phyloP scores from a whole-genome alignment of 345 rosid species.

The Brassica napus region DNA sequence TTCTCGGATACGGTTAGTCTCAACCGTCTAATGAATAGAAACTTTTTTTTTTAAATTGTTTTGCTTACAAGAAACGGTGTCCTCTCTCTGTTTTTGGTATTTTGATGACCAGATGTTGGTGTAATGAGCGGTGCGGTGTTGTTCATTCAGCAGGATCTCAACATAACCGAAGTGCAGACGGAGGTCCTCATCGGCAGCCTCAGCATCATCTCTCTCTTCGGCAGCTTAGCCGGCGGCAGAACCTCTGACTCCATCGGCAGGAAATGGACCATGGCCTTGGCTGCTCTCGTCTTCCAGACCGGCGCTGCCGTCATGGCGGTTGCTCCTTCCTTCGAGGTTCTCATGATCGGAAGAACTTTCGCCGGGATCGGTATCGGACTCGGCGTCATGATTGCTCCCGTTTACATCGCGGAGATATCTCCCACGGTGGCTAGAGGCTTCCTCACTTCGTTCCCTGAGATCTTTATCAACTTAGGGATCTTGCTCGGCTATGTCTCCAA shows the following conservation, averaged over 20 bases:
- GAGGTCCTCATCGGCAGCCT: conserved; percentile 78
- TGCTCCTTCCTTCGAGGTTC: conserved; percentile 66
- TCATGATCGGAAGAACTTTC: conserved; percentile 75
- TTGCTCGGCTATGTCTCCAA: conserved; percentile 90
- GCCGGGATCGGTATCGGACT: conserved; percentile 86
- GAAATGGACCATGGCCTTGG: conserved; percentile 92
- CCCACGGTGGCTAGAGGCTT: conserved; percentile 70
- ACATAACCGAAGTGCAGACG: conserved; percentile 71
- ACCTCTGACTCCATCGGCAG: conserved; percentile 80
- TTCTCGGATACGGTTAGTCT: conserved; percentile 82
- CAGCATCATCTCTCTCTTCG: conserved; percentile 78
- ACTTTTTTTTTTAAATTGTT: not conserved
- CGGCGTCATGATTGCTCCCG: conserved; percentile 90
- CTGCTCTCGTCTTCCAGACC: conserved; percentile 71
- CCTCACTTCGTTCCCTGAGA: conserved; percentile 84
- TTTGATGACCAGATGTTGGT: conserved; percentile 67
- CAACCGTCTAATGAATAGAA: not conserved
- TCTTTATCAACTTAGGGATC: conserved; percentile 79
- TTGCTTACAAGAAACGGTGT: not conserved
- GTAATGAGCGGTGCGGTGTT: conserved; percentile 96
- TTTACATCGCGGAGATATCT: conserved; percentile 85
- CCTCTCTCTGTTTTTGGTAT: conserved; percentile 19
- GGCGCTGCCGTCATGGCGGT: conserved; percentile 83
- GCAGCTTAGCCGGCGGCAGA: conserved; percentile 86
- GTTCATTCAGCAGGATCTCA: conserved; percentile 82